These are phyloP conservation scores for Sarocladium brachiariae DNA, from an alignment of 2,329 filamentous ascomycete genomes.

Conservation along the genomic window DNA sequence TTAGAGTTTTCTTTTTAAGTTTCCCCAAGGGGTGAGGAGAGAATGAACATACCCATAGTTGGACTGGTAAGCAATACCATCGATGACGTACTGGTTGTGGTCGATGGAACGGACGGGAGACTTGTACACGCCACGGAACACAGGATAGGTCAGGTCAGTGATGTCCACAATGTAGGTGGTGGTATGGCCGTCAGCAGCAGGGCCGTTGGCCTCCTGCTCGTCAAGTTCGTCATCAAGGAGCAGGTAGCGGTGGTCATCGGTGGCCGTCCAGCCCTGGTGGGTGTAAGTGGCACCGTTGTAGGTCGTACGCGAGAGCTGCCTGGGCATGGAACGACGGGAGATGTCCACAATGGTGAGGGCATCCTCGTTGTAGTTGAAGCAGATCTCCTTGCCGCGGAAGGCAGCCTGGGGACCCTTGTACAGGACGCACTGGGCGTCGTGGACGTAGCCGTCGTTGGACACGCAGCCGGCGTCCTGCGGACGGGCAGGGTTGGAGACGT, in stretches of 20 bases:
- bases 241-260: slow-evolving; percentile 35
- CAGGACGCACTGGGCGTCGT: slow-evolving; percentile 44
- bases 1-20: background rate
- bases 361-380: slow-evolving; percentile 21
- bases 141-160: slow-evolving; percentile 28
- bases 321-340: slow-evolving; percentile 36
- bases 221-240: slow-evolving; percentile 48
- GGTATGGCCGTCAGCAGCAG: slow-evolving; percentile 28
- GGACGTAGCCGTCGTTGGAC: slow-evolving; percentile 41
- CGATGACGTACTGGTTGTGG: slow-evolving; percentile 39
- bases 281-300: slow-evolving; percentile 50
- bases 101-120: slow-evolving; percentile 32
- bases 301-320: slow-evolving; percentile 42
- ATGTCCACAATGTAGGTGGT: slow-evolving; percentile 44
- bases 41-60: slow-evolving; percentile 30
- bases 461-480: slow-evolving; percentile 40
- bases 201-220: slow-evolving; percentile 33
- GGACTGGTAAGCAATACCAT: slow-evolving; percentile 36
- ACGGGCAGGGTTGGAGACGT: slow-evolving; percentile 43
- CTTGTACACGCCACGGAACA: slow-evolving; percentile 32
- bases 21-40: background rate
- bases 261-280: slow-evolving; percentile 44
- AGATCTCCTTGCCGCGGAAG: slow-evolving; percentile 16
- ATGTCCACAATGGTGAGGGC: slow-evolving; percentile 34
- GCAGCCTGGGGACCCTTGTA: slow-evolving; percentile 35